phyloP scores from a whole-genome alignment of 129 eudicot genomes.

The carrot (Daucus carota) region DH1_v3.0 NC_030389.2:9034501-9035000 shows the following conservation, averaged over 20 bases:
- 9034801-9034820: conserved; percentile 8
- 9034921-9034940: conserved; percentile 61
- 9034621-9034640: too few relatives aligned
- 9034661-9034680: background rate
- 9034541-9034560: too few relatives aligned
- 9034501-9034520: too few relatives aligned
- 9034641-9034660: background rate
- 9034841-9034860: conserved; percentile 84
- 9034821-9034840: conserved; percentile 71
- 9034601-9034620: too few relatives aligned
- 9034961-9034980: conserved; percentile 55
- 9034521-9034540: too few relatives aligned
- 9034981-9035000: conserved; percentile 55
- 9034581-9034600: too few relatives aligned
- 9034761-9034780: background rate
- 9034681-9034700: background rate
- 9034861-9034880: conserved; percentile 82
- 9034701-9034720: background rate
- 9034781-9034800: background rate
- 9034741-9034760: background rate
- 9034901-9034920: conserved; percentile 62
- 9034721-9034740: background rate
- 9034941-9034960: conserved; percentile 73
- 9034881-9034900: conserved; percentile 76
- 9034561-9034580: too few relatives aligned